These are phyloP conservation scores for Russula earlei DNA, from an alignment of 768 basidiomycete genomes.

Conservation along the genomic window DNA sequence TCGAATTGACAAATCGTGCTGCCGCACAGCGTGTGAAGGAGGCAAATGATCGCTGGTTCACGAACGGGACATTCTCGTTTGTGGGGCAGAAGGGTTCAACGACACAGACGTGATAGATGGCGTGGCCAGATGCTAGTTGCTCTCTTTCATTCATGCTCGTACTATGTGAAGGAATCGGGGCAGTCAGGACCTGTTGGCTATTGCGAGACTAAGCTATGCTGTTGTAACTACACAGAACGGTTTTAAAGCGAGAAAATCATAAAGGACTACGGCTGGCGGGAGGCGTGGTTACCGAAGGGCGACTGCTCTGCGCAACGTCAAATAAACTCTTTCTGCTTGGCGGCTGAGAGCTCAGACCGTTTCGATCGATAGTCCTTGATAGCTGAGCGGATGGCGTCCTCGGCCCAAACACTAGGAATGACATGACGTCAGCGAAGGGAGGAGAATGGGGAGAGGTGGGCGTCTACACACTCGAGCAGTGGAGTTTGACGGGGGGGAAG, in stretches of 20 bases:
- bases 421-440: slow-evolving; percentile 1
- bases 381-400: slow-evolving; percentile 97
- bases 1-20: slow-evolving; percentile 92
- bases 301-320: slow-evolving; percentile 56
- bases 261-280: slow-evolving; percentile 29
- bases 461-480: slow-evolving; percentile 72
- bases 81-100: slow-evolving; percentile 45
- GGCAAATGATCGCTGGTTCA: slow-evolving; percentile 97
- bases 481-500: slow-evolving; percentile 93
- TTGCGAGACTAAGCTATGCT: background rate
- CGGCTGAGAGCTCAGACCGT: slow-evolving; percentile 43
- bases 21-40: slow-evolving; percentile 84
- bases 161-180: too few relatives aligned
- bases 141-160: too few relatives aligned
- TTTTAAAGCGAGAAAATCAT: background rate
- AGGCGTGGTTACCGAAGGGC: slow-evolving; percentile 43
- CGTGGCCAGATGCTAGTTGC: too few relatives aligned
- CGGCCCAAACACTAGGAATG: slow-evolving; percentile 71
- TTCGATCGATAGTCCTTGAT: slow-evolving; percentile 94
- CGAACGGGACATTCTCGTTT: slow-evolving; percentile 74
- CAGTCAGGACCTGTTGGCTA: too few relatives aligned
- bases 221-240: slow-evolving; percentile 11
- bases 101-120: background rate
- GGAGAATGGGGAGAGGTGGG: background rate
- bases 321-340: slow-evolving; percentile 57